These are phyloP conservation scores for Hymenoscyphus fructigenus DNA, from an alignment of 2,329 filamentous ascomycete species.

Conservation along the genomic window DNA sequence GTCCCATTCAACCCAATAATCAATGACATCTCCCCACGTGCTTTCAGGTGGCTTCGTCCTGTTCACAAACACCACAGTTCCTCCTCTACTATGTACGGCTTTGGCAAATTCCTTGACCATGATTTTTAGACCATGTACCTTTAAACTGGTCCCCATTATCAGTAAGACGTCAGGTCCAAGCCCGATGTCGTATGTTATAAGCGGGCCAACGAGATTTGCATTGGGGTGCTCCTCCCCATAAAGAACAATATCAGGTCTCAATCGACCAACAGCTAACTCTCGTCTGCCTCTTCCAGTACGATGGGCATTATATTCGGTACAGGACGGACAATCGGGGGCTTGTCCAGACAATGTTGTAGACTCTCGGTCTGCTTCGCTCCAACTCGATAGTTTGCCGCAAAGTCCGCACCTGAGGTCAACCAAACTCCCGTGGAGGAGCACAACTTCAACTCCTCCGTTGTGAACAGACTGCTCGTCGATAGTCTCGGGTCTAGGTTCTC, in stretches of 20 bases:
- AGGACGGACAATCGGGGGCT: slow-evolving; percentile 67
- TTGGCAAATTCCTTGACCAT: slow-evolving; percentile 72
- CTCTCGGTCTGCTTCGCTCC: slow-evolving; percentile 54
- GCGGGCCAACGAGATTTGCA: slow-evolving; percentile 64
- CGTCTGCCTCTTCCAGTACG: slow-evolving; percentile 66
- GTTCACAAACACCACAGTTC: slow-evolving; percentile 72
- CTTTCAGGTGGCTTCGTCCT: slow-evolving; percentile 71
- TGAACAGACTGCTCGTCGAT: slow-evolving; percentile 34
- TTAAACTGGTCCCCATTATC: slow-evolving; percentile 69
- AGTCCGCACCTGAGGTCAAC: slow-evolving; percentile 63
- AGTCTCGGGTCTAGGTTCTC: slow-evolving; percentile 35
- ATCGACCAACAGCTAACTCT: slow-evolving; percentile 63
- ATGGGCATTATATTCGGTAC: slow-evolving; percentile 59
- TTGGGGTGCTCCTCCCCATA: slow-evolving; percentile 74
- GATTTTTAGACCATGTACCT: slow-evolving; percentile 69
- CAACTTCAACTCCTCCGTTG: slow-evolving; percentile 43
- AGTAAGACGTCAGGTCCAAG: slow-evolving; percentile 66
- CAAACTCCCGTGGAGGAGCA: slow-evolving; percentile 72
- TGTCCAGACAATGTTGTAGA: slow-evolving; percentile 53
- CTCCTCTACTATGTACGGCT: slow-evolving; percentile 62
- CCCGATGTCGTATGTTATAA: slow-evolving; percentile 66
- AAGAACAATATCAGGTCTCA: slow-evolving; percentile 71
- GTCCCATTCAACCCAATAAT: slow-evolving; percentile 74
- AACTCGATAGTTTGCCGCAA: slow-evolving; percentile 56
- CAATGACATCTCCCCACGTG: slow-evolving; percentile 69